These are phyloP conservation scores for Mycena leptocephala DNA, from an alignment of 768 basidiomycete species.

Conservation along the genomic window DNA sequence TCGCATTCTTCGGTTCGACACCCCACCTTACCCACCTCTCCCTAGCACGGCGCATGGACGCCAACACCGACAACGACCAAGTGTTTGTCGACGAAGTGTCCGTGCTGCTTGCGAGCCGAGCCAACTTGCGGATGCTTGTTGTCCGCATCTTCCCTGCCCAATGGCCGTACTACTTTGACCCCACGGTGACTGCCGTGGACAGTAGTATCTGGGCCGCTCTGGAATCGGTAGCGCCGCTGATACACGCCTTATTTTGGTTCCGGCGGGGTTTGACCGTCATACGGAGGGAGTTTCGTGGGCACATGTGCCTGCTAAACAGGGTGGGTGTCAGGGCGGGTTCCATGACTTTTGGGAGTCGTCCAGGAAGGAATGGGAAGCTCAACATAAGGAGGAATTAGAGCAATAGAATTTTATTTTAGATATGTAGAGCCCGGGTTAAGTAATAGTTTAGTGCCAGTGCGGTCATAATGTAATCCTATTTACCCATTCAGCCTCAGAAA, in stretches of 20 bases:
- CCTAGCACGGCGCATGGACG: conserved; percentile 56
- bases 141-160: conserved; percentile 42
- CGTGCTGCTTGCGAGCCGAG: conserved; percentile 45
- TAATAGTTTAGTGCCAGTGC: not conserved
- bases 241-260: conserved; percentile 25
- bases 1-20: conserved; percentile 51
- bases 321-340: too few species aligned
- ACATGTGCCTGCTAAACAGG: not conserved
- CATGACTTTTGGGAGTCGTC: conserved; percentile 25
- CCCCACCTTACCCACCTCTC: conserved; percentile 58
- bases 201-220: conserved; percentile 34
- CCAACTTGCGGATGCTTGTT: conserved; percentile 48
- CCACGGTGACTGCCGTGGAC: not conserved
- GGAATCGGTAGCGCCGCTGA: conserved; percentile 31
- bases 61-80: conserved; percentile 60
- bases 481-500: too few species aligned
- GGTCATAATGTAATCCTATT: not conserved
- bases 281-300: conserved; percentile 4
- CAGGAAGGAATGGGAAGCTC: conserved; percentile 3
- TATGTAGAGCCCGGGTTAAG: not conserved
- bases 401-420: conserved; percentile 8
- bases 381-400: not conserved
- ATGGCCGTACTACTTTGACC: conserved; percentile 26
- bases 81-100: conserved; percentile 53
- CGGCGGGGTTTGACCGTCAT: conserved; percentile 25